Evolutionary conservation across 2,329 filamentous ascomycete species (phyloP).

Genomic region (Calonectria pteridis): DNA sequence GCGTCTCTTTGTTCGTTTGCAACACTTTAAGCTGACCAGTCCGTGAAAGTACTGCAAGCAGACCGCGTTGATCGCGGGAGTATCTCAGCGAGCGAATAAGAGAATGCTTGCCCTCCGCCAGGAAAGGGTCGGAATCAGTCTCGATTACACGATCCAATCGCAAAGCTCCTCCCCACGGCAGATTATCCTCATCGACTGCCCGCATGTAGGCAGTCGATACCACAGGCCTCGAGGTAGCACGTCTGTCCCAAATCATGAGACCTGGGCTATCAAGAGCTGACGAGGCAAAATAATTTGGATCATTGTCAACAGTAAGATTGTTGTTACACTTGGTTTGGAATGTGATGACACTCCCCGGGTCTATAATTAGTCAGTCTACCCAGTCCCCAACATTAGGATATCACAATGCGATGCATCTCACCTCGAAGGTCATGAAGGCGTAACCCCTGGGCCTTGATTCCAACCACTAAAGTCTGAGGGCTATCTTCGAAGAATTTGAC

Average conservation of each 20-base stretch:
- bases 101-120: conserved; percentile 68
- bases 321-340: conserved; percentile 77
- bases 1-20: conserved; percentile 68
- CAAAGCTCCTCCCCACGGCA: conserved; percentile 73
- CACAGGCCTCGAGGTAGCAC: conserved; percentile 66
- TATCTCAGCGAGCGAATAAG: conserved; percentile 73
- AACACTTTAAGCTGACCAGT: conserved; percentile 74
- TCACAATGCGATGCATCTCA: conserved; percentile 49
- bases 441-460: conserved; percentile 80
- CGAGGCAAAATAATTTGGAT: conserved; percentile 88
- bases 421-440: conserved; percentile 84
- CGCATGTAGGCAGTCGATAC: conserved; percentile 68
- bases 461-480: conserved; percentile 80
- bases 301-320: conserved; percentile 83
- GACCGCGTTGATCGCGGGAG: conserved; percentile 71
- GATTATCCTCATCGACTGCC: conserved; percentile 70
- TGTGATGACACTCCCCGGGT: conserved; percentile 65
- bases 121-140: conserved; percentile 62
- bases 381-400: not conserved
- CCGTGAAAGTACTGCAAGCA: conserved; percentile 72
- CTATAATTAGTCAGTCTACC: conserved; percentile 39
- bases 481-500: conserved; percentile 85
- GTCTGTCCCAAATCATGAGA: conserved; percentile 83
- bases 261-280: conserved; percentile 81
- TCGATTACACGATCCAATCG: conserved; percentile 69